Base-by-base conservation (phyloP, 2,329 filamentous ascomycete genomes). In the Colletotrichum gloeosporioides region DNA sequence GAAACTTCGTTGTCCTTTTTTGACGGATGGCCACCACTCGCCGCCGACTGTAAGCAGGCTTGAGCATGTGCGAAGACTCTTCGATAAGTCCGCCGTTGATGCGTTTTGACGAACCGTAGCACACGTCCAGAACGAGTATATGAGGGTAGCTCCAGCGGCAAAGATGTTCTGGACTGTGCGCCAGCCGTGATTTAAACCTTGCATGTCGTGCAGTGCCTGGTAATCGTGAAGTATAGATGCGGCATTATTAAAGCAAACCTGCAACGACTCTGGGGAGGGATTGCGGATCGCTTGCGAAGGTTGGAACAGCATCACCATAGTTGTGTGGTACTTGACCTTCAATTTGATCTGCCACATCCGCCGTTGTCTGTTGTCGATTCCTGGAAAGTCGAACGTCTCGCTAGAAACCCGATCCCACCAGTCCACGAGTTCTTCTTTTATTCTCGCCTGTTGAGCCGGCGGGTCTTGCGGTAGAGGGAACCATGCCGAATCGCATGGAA, bases 1-100 rank as follows among this genome's bases (percentile, higher is more conserved):
- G 62, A 85, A 84, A 57, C 81, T 84, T 4, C 79, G 77, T 44
- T 82, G 81, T 3, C 82, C 82, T 8, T 77, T 82, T 15, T 81
- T 83, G 22, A 82, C 82, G 1, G 82, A 84, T 8, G 83, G 84
- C 85, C 85, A 86, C 84, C 84, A 86, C 69, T 86, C 84, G 6
- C 85, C 83, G 5, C 84, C 84, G 18, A 85, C 80, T n/a, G 82
- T 84, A 4, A 86, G 80, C 4, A 85, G 80, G 55, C 81, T 85
- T 0, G 84, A 85, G 57, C 84, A 85, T 0, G 78, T 81, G 8
- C 84, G 80, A 16, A 82, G 44, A n/a, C 75, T 79, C 36, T 68
- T 77, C 3, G 79, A 75, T 22, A 81, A 57, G 15, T 77, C 71
- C 6, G 72, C 25, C 0, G 70, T 69, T 1, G 78, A 78, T 2